Conservation (phyloP, 768 basidiomycete species). For the Chiua virens region DNA sequence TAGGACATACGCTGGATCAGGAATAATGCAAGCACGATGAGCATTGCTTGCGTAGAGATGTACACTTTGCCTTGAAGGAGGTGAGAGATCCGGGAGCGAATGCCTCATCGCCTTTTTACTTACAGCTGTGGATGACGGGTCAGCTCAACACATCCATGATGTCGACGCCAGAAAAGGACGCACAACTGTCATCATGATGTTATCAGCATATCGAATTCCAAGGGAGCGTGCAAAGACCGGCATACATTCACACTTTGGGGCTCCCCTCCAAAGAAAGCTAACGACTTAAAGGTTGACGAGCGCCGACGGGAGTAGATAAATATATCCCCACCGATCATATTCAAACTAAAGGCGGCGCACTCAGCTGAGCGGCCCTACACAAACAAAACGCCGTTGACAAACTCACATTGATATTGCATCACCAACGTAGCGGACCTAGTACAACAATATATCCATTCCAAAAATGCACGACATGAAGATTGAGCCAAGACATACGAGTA, state of each 20-base stretch:
- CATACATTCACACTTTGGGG: slow-evolving; percentile 8
- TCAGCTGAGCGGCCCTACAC: not conserved
- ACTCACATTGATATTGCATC: slow-evolving; percentile 20
- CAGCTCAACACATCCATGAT: not conserved
- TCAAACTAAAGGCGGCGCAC: slow-evolving; percentile 3
- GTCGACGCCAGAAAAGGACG: not conserved
- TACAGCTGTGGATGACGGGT: slow-evolving; percentile 9
- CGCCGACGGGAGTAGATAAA: not conserved
- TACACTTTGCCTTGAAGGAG: slow-evolving; percentile 8
- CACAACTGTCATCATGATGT: slow-evolving; percentile 12
- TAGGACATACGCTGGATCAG: slow-evolving; percentile 8
- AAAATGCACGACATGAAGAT: not conserved
- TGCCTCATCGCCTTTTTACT: not conserved
- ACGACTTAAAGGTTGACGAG: not conserved
- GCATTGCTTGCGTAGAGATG: not conserved
- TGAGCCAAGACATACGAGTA: slow-evolving; percentile 16
- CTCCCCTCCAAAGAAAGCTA: slow-evolving; percentile 13
- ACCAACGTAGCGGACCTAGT: slow-evolving; percentile 26
- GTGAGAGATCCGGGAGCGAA: not conserved
- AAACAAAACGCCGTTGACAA: not conserved
- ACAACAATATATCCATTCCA: not conserved
- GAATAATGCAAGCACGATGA: not conserved
- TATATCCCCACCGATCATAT: slow-evolving; percentile 3
- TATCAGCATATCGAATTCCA: not conserved
- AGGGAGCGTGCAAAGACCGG: not conserved